Base-by-base conservation (phyloP, 73 alveolate genomes). In the Paramecium bursaria region DNA sequence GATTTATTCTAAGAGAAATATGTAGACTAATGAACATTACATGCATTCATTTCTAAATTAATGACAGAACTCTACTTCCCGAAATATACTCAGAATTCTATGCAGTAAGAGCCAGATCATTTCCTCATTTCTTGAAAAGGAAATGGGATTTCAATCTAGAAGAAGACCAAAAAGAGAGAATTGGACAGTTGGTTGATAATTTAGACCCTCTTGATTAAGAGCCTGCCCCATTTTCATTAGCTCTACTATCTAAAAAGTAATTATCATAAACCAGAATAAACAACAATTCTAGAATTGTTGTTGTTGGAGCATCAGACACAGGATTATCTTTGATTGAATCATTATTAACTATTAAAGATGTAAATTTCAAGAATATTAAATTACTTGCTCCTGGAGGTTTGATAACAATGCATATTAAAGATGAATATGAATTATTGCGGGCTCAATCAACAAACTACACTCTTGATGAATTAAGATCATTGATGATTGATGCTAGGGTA, bases 351-450 rank as follows among this genome's bases (percentile, higher is more conserved):
- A 95, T 94, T 55, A 93, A 96, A 80, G 97, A 97, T 86, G 74
- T 97, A 26, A 90, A 92, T 42, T 97, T 97, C 90, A 89, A 98
- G 23, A 95, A 97, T 88, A 95, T 97, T 11, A 93, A 91, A 44
- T 88, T 97, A 75, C 74, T 97, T n/a, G 98, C 99, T 54, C 99
- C 99, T 39, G 99, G 99, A 13, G 99, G 99, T 33, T 90, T 97
- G 48, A 92, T 96, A 47, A 95, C 96, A 74, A 97, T 95, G 85
- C 99, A 97, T 86, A 91, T 94, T 48, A 94, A 86, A 35, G 80
- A 86, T 7, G 96, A 95, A 75, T 61, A 61, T 21, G 93, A 87
- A 74, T 93, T 91, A 91, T 75, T 97, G 91, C 95, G 94, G 87
- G 96, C 97, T 22, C 88, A 92, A 57, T 87, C 96, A 26, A 97